Evolutionary conservation across 2,329 filamentous ascomycete genomes (phyloP), one percentile per base, ranked within the genome.

Genomic region (Epicoccum sorghinum): DNA sequence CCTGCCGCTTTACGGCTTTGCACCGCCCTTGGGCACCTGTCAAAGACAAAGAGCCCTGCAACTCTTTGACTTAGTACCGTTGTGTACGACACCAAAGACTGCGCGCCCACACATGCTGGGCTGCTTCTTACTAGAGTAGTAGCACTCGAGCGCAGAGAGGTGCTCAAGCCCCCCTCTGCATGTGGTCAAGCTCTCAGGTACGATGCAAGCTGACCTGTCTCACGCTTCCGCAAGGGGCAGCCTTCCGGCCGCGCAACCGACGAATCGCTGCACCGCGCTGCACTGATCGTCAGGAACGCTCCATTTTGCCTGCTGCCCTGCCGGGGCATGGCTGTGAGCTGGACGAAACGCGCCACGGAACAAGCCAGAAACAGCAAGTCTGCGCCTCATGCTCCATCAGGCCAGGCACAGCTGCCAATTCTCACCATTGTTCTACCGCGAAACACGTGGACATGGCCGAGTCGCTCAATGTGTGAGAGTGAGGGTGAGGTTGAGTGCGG

Each of bases 241-340:
- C 47, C 50, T 55, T 41, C 41, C 50, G 55, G 50, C 47, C 46
- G 46, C 45, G 27, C n/a, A 45, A 49, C 50, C 57, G 60, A 64
- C 69, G 55, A 70, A 68, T 68, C 43, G 57, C 46, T 38, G 41
- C 40, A 30, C 47, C 24, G 55, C 57, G 23, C 58, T 60, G 58
- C 58, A 58, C 54, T 55, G 69, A 72, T 71, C 68, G 56, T 65
- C 69, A 69, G 68, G 63, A 60, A 67, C 67, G 56, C 58, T 55
- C 56, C 35, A 46, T 35, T 46, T 56, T 41, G 49, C 57, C 58
- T 53, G 47, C 29, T 45, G 47, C 46, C 47, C 47, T 50, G 42
- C 60, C 57, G 58, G 61, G 62, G 61, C 38, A 57, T 52, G 52
- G 57, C 60, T 61, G 60, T 9, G 32, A 53, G 56, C 59, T 64